Conservation (phyloP, 2,329 filamentous ascomycete genomes). For the Sporothrix inflata region DNA sequence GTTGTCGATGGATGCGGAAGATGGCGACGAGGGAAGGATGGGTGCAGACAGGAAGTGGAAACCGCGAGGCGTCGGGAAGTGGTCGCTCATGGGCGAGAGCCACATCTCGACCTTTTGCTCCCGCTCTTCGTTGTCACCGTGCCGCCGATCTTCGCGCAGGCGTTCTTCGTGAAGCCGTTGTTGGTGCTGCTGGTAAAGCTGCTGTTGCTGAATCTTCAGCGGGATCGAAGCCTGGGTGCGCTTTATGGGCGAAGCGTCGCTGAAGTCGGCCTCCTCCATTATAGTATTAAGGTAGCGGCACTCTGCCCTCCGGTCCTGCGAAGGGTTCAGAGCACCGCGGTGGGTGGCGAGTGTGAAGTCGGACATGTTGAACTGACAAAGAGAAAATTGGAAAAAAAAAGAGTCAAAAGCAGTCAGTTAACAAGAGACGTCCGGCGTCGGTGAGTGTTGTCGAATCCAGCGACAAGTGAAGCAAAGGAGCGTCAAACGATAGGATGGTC, state of each 20-base stretch:
- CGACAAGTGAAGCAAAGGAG: constrained; percentile 30
- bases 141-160: constrained; percentile 34
- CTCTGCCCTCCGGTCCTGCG: constrained; percentile 59
- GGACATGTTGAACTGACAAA: constrained; percentile 50
- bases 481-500: constrained; percentile 46
- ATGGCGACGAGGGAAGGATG: constrained; percentile 64
- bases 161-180: constrained; percentile 35
- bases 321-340: constrained; percentile 51
- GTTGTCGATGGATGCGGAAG: constrained; percentile 56
- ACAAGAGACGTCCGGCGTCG: constrained; percentile 42
- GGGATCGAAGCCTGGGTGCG: constrained; percentile 14
- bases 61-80: constrained; percentile 74
- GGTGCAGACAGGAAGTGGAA: constrained; percentile 66
- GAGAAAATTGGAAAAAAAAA: constrained; percentile 10
- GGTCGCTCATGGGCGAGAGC: constrained; percentile 62
- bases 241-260: constrained; percentile 29
- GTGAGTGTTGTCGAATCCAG: constrained; percentile 29
- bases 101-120: constrained; percentile 59
- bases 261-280: constrained; percentile 53
- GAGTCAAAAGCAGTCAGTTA: constrained; percentile 17
- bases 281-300: constrained; percentile 63
- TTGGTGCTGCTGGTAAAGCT: constrained; percentile 16
- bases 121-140: constrained; percentile 39
- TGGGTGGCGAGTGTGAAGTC: constrained; percentile 50
- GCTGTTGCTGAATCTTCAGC: constrained; percentile 22